Conservation (phyloP, 768 basidiomycete genomes). For the Fistulinella prunicolor region DNA sequence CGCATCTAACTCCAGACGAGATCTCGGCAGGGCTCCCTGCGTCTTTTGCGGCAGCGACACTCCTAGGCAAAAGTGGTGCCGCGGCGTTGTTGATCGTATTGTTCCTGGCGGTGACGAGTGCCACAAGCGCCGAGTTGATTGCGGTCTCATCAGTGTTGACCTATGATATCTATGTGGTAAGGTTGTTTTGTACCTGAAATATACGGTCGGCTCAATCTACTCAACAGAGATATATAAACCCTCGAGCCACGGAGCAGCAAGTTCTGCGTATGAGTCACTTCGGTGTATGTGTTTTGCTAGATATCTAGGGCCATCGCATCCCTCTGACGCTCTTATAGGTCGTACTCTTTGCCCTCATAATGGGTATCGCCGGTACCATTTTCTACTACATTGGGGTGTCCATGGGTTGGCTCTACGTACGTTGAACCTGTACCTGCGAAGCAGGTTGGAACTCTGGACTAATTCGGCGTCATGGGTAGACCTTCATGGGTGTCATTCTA, state of each 20-base stretch:
- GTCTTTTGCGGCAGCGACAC: constrained; percentile 75
- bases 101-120: constrained; percentile 84
- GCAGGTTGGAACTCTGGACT: neutral
- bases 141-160: constrained; percentile 83
- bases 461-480: constrained; percentile 43
- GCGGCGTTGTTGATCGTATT: constrained; percentile 74
- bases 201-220: neutral
- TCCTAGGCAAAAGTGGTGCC: constrained; percentile 80
- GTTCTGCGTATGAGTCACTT: constrained; percentile 66
- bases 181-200: neutral
- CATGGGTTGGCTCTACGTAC: constrained; percentile 90
- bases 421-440: constrained; percentile 26
- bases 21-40: constrained; percentile 89
- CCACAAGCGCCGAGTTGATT: constrained; percentile 87
- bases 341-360: constrained; percentile 66
- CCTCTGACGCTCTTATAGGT: constrained; percentile 40
- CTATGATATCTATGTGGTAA: constrained; percentile 80
- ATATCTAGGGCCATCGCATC: neutral
- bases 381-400: constrained; percentile 91
- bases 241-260: constrained; percentile 70
- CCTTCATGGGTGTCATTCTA: constrained; percentile 84
- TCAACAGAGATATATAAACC: constrained; percentile 72
- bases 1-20: constrained; percentile 50
- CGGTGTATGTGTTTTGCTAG: constrained; percentile 45
- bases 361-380: constrained; percentile 79